phyloP scores from a whole-genome alignment of 441 rosid genomes.

The Populus hybrid region DNA sequence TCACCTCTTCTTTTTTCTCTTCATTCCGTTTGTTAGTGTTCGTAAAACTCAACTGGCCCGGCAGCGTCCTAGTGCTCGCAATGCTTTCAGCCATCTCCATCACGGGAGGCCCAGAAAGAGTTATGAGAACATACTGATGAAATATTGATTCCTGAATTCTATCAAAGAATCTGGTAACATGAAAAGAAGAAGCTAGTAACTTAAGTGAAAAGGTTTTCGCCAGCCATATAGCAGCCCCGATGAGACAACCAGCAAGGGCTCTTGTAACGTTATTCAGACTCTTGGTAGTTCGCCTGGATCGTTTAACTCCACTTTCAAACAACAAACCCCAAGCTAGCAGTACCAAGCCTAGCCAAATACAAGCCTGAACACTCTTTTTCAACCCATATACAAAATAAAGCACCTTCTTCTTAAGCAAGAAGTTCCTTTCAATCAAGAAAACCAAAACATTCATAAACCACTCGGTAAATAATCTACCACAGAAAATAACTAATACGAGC shows the following conservation, averaged over 20 bases:
- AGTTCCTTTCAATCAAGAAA: constrained; percentile 48
- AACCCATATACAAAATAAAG: constrained; percentile 51
- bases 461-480: constrained; percentile 45
- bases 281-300: constrained; percentile 31
- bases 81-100: constrained; percentile 41
- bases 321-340: constrained; percentile 57
- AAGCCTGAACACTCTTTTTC: constrained; percentile 43
- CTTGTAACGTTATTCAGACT: constrained; percentile 42
- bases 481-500: constrained; percentile 41
- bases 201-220: constrained; percentile 40
- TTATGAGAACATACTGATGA: constrained; percentile 44
- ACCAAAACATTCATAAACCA: constrained; percentile 45
- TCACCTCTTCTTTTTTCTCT: constrained; percentile 41
- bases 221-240: constrained; percentile 39
- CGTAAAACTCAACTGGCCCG: constrained; percentile 43
- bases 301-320: constrained; percentile 39
- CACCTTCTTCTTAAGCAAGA: constrained; percentile 53
- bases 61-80: constrained; percentile 26
- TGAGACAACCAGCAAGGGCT: constrained; percentile 42
- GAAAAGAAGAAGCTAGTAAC: constrained; percentile 43
- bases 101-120: constrained; percentile 42
- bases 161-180: constrained; percentile 45
- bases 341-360: constrained; percentile 44
- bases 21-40: constrained; percentile 18
- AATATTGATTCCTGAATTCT: constrained; percentile 50